Evolutionary conservation across 306 rosid species (phyloP), one percentile per base, ranked within the genome.

Genomic region (Castanea sativa): DNA sequence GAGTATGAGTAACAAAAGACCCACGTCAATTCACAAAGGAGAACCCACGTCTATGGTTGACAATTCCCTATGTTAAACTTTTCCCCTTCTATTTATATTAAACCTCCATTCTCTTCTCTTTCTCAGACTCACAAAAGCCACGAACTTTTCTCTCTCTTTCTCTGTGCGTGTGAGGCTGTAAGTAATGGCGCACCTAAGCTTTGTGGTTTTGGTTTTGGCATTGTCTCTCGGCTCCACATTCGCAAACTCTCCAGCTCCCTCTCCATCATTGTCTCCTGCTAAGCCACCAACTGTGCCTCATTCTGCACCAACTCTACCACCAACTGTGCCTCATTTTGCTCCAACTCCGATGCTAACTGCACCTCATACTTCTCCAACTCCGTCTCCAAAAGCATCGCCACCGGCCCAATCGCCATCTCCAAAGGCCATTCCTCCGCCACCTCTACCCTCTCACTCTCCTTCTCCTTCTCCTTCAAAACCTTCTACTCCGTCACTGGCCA

Each of bases 391-490:
- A 1, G 23, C 27, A 2, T 18, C 57, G 5, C 35, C 81, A 0
- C 79, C 76, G 0, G 59, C 82, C 1, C n/a, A 23, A 3, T 20
- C 74, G 59, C 86, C 84, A 0, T 55, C 81, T 15, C 75, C 83
- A 10, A 64, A 29, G 7, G 45, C 70, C 70, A 32, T 23, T 64
- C 45, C 70, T 61, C 38, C 84, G 67, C 82, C 88, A 6, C 85
- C 84, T 8, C 70, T 67, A n/a, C 78, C 21, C n/a, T 2, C 4
- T 10, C 16, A 9, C 51, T 21, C 30, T 76, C 43, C 82, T 45
- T 72, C 71, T 57, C 2, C 84, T 18, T 79, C 85, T 59, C 32
- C 81, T 0, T 15, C 75, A 25, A 25, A 25, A 25, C 27, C 27
- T 25, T 25, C 27, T 25, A 25, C 27, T 25, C 27, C 27, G 27